A percentile compares a stretch with the other conserved stretches of the same genome.
phyloP scores from a whole-genome alignment of 1,139 yeast genomes.

The Zygosaccharomyces sapae region DNA sequence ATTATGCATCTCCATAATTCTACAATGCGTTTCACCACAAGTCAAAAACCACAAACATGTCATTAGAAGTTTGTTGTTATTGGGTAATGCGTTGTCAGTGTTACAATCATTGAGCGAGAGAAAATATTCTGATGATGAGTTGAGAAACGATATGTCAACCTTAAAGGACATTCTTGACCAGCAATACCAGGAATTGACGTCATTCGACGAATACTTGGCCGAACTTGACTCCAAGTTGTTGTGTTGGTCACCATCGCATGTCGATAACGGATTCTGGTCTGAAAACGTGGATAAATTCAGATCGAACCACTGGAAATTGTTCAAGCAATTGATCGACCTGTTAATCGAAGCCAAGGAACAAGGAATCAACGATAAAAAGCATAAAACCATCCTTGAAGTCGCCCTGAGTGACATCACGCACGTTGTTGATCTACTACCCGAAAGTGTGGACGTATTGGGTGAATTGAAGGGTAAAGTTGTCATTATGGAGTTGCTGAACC shows the following conservation, averaged over 20 bases:
- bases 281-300: slow-evolving; percentile 75
- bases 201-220: slow-evolving; percentile 86
- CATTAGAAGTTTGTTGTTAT: slow-evolving; percentile 65
- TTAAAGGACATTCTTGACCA: slow-evolving; percentile 60
- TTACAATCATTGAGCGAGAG: slow-evolving; percentile 70
- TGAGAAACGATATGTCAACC: slow-evolving; percentile 63
- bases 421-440: slow-evolving; percentile 63
- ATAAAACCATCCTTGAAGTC: slow-evolving; percentile 36
- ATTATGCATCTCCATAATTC: slow-evolving; percentile 67
- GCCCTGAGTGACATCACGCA: slow-evolving; percentile 64
- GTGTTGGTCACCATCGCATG: slow-evolving; percentile 92
- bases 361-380: slow-evolving; percentile 20
- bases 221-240: slow-evolving; percentile 76
- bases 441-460: slow-evolving; percentile 48
- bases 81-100: slow-evolving; percentile 70
- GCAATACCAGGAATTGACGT: slow-evolving; percentile 74
- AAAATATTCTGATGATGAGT: slow-evolving; percentile 93
- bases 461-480: slow-evolving; percentile 60
- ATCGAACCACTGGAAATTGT: slow-evolving; percentile 68
- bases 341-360: slow-evolving; percentile 38
- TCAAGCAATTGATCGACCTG: slow-evolving; percentile 50
- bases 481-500: slow-evolving; percentile 81
- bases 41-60: slow-evolving; percentile 33
- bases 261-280: slow-evolving; percentile 82
- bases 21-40: slow-evolving; percentile 49